Percentiles rank a stretch among this genome's conserved stretches.
Conservation (phyloP, 148 eudicot species). For the Silene conica region DNA sequence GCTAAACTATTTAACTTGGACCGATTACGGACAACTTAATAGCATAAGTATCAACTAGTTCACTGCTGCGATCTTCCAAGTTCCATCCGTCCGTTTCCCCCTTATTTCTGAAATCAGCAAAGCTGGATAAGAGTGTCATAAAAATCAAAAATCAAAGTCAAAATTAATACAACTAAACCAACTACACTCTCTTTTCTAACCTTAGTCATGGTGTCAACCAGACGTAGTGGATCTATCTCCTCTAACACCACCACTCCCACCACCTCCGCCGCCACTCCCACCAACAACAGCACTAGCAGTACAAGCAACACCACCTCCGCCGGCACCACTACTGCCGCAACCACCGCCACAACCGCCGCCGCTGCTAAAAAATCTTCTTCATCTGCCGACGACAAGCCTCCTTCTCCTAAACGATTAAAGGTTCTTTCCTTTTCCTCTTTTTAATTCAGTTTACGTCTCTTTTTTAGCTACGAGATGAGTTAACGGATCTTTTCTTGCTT, state of each 20-base stretch:
- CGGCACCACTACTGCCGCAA: background rate
- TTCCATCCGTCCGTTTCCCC: background rate
- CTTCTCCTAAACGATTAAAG: conserved; percentile 71
- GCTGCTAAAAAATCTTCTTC: conserved; percentile 36
- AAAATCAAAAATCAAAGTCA: conserved; percentile 3
- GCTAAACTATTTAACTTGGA: too few species aligned
- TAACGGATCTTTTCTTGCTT: conserved; percentile 14
- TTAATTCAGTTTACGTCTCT: background rate
- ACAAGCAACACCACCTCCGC: conserved; percentile 10
- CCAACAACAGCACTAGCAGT: conserved; percentile 7
- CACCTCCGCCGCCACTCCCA: conserved; percentile 13
- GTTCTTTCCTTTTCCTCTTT: conserved; percentile 39
- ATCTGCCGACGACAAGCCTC: conserved; percentile 49
- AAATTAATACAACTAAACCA: background rate
- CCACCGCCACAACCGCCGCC: background rate
- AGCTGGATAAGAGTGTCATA: conserved; percentile 3
- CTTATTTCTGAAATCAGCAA: background rate
- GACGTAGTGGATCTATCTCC: conserved; percentile 77
- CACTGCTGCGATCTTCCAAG: background rate
- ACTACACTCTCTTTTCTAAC: background rate
- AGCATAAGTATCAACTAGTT: too few species aligned
- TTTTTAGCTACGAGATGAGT: background rate
- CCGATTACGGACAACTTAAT: background rate
- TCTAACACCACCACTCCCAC: conserved; percentile 15
- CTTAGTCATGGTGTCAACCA: conserved; percentile 69